Percentiles rank a stretch among this genome's conserved stretches.
These are phyloP conservation scores for Aschersonia sp. DNA, from an alignment of 2,329 filamentous ascomycete genomes.

Conservation along the genomic window DNA sequence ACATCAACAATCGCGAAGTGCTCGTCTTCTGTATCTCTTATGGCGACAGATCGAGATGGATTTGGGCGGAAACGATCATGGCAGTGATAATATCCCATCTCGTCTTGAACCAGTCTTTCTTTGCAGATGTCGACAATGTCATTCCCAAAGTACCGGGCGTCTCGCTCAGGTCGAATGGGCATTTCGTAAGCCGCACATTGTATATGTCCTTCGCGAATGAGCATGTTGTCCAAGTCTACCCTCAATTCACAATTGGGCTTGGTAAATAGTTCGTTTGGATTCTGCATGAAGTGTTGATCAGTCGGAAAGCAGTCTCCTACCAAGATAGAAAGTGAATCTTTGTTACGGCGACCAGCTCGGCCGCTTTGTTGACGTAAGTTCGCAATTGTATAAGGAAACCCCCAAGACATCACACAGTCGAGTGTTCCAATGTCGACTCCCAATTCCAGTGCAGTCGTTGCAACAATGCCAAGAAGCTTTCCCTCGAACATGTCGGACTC, in stretches of 20 bases:
- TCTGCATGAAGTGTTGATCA: slow-evolving; percentile 95
- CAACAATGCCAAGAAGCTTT: slow-evolving; percentile 81
- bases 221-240: slow-evolving; percentile 81
- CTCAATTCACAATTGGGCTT: slow-evolving; percentile 81
- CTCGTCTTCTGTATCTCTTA: slow-evolving; percentile 77
- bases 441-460: slow-evolving; percentile 82
- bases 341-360: slow-evolving; percentile 79
- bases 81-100: slow-evolving; percentile 75
- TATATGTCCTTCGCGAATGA: slow-evolving; percentile 83
- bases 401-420: slow-evolving; percentile 85
- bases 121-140: slow-evolving; percentile 57
- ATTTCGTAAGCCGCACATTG: slow-evolving; percentile 94
- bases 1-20: slow-evolving; percentile 89
- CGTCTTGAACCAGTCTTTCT: slow-evolving; percentile 60
- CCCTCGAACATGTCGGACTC: slow-evolving; percentile 97
- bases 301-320: slow-evolving; percentile 81
- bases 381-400: slow-evolving; percentile 90
- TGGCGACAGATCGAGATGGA: slow-evolving; percentile 70
- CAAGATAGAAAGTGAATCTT: slow-evolving; percentile 80
- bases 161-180: slow-evolving; percentile 68
- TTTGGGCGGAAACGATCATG: slow-evolving; percentile 76
- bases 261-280: slow-evolving; percentile 85
- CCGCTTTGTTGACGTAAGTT: slow-evolving; percentile 92
- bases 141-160: slow-evolving; percentile 64
- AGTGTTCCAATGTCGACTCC: slow-evolving; percentile 91